Conservation (phyloP, 2,329 filamentous ascomycete species). For the Penicillium vulpinum region DNA sequence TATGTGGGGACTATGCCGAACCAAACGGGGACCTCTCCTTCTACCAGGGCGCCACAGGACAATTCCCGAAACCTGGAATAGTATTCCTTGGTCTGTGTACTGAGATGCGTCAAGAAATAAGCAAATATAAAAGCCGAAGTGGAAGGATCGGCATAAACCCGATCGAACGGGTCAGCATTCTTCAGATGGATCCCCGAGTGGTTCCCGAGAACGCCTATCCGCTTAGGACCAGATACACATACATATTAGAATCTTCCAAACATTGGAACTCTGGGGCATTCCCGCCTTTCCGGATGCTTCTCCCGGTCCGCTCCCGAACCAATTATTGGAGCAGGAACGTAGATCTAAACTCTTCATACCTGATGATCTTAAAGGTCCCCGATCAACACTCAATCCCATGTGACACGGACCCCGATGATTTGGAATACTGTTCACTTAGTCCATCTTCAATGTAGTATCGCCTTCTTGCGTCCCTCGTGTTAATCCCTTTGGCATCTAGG, state of each 20-base stretch:
- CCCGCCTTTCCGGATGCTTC: slow-evolving; percentile 4
- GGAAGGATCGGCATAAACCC: slow-evolving; percentile 10
- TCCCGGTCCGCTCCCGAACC: slow-evolving; percentile 4
- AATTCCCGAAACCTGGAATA: slow-evolving; percentile 1
- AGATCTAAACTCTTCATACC: background rate
- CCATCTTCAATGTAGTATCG: background rate
- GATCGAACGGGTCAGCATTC: slow-evolving; percentile 21
- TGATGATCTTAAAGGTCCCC: background rate
- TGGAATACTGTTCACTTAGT: background rate
- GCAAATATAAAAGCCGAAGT: background rate
- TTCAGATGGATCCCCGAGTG: slow-evolving; percentile 6
- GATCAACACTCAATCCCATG: background rate
- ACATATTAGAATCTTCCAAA: no score
- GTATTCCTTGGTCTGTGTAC: background rate
- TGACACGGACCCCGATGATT: background rate
- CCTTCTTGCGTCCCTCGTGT: background rate
- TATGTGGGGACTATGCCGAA: background rate
- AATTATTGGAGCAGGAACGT: background rate
- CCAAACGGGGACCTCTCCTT: background rate
- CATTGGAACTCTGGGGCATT: slow-evolving; percentile 2
- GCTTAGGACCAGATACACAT: background rate
- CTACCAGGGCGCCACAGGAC: background rate
- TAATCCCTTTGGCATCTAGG: background rate
- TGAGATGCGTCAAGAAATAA: background rate
- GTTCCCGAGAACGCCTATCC: background rate